A percentile compares a stretch with the other conserved stretches of the same genome.
Conservation (phyloP, 1,139 yeast species). For the Pichia sp. region DNA sequence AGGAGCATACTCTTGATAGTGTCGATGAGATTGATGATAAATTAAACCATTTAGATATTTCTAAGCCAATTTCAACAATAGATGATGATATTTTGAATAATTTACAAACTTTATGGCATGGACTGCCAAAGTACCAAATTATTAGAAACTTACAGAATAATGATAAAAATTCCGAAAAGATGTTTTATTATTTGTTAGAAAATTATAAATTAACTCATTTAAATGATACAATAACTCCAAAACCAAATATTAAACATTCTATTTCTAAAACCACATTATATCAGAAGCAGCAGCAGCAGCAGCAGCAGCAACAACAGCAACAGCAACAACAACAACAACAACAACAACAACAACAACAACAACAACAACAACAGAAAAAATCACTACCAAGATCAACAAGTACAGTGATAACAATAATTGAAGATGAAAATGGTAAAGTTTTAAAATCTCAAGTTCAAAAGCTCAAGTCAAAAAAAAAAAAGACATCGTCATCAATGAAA, state of each 20-base stretch:
- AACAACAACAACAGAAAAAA: not conserved
- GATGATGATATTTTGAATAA: constrained; percentile 63
- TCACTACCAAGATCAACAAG: constrained; percentile 33
- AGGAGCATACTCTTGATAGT: not conserved
- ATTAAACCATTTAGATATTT: constrained; percentile 30
- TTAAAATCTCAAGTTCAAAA: constrained; percentile 21
- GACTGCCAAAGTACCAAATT: constrained; percentile 53
- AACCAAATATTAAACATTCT: constrained; percentile 10
- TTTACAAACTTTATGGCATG: constrained; percentile 70
- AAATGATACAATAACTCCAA: not conserved
- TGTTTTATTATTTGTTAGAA: constrained; percentile 60
- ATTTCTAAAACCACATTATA: constrained; percentile 8
- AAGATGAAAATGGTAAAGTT: constrained; percentile 33
- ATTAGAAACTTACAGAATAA: constrained; percentile 45
- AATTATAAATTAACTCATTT: constrained; percentile 46
- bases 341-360: not conserved
- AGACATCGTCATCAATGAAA: constrained; percentile 6
- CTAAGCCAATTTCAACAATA: constrained; percentile 31
- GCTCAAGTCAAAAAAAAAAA: constrained; percentile 15
- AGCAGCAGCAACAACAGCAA: not conserved
- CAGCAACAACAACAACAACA: not conserved
- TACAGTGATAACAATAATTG: constrained; percentile 38
- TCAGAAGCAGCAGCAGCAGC: not conserved
- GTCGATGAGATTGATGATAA: constrained; percentile 27
- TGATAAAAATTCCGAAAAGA: constrained; percentile 66